Evolutionary conservation across 176 grass and related monocot species (phyloP).

Genomic region (Bothriochloa decipiens): DNA sequence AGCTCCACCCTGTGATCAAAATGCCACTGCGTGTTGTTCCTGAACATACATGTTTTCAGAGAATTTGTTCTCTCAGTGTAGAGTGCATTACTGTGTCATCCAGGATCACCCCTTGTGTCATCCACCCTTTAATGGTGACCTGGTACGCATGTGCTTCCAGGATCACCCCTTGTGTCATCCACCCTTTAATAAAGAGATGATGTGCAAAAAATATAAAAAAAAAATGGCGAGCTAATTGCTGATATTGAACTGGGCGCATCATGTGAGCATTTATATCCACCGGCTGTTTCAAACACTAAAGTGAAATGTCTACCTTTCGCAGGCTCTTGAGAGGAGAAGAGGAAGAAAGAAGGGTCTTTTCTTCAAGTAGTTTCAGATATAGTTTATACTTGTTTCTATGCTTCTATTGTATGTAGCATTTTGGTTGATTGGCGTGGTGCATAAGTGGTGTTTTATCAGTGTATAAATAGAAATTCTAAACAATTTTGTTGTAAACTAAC

Average conservation of each 20-base stretch:
- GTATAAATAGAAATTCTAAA: constrained; percentile 28
- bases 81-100: background rate
- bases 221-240: background rate
- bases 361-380: constrained; percentile 72
- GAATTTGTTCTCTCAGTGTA: background rate
- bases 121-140: background rate
- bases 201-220: too few species aligned
- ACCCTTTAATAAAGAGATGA: background rate
- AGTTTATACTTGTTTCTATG: background rate
- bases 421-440: background rate
- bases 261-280: background rate
- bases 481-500: constrained; percentile 26
- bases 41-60: background rate
- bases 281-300: constrained; percentile 19
- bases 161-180: background rate
- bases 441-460: constrained; percentile 20
- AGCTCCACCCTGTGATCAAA: background rate
- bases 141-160: background rate
- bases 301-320: constrained; percentile 20
- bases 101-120: background rate
- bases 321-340: constrained; percentile 90
- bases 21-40: background rate
- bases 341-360: constrained; percentile 73
- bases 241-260: background rate
- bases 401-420: constrained; percentile 23